Evolutionary conservation across 2,329 filamentous ascomycete genomes (phyloP), one percentile per base, ranked within the genome.

Genomic region (Pyrenophora graminea): DNA sequence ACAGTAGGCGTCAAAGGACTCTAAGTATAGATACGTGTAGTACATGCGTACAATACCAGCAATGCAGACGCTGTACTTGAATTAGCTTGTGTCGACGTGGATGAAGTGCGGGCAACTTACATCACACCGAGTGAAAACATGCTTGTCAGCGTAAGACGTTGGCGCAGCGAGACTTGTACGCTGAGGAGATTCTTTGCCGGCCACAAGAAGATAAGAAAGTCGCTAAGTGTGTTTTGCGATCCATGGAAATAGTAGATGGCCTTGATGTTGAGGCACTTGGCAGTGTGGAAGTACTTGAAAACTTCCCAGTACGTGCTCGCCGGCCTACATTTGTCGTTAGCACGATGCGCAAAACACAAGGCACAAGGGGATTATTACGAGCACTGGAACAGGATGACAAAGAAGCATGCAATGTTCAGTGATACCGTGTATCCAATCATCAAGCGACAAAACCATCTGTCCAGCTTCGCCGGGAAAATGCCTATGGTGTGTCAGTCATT

Each of bases 121-220:
- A 71, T 56, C 3, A 67, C 55, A 18, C 69, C 68, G 1, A 69
- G 52, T 12, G 61, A 63, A 47, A 72, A 72, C 57, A 71, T 66
- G 34, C 55, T 58, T 1, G 59, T 64, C 7, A 72, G 46, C 1
- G 67, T 70, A 2, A 69, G 39, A 1, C 68, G 58, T 42, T 71
- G 67, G 8, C 63, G 58, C 6, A 53, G 40, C 4, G 69, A 70
- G 2, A 70, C 53, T 17, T 58, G 58, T 10, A 72, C 58, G 2
- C 51, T 59, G 18, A 62, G 51, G 12, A 71, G 62, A 23, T 67
- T 62, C 33, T 61, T 61, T 1, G 63, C 65, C 1, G 68, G 68
- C 67, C 68, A 71, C 3, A 70, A 58, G 54, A 68, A 67, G 17
- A 68, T 61, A 7, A 70, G 34, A 30, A 72, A 68, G 44, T 72